Conservation (phyloP, 2,329 filamentous ascomycete genomes). For the Colletotrichum acutatum region DNA sequence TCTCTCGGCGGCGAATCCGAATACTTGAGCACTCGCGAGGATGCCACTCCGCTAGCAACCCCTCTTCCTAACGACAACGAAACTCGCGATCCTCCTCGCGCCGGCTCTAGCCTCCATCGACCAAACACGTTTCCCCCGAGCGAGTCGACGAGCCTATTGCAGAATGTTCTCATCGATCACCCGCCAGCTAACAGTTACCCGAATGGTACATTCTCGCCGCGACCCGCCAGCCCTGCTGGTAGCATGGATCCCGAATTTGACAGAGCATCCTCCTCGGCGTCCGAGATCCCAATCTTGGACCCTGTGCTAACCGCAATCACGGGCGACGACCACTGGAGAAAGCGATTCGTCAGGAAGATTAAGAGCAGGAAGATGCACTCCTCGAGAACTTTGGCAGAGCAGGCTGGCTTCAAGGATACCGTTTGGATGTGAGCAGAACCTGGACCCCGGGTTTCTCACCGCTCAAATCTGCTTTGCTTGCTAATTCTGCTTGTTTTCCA, state of each 20-base stretch:
- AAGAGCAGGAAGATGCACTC: constrained; percentile 76
- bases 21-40: constrained; percentile 36
- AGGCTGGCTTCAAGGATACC: constrained; percentile 79
- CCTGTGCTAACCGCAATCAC: constrained; percentile 50
- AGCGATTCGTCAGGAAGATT: constrained; percentile 62
- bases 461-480: neutral
- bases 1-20: constrained; percentile 34
- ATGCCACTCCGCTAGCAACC: constrained; percentile 33
- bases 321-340: constrained; percentile 58
- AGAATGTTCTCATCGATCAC: constrained; percentile 45
- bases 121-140: constrained; percentile 39
- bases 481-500: constrained; percentile 45
- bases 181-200: constrained; percentile 65
- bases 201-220: constrained; percentile 82
- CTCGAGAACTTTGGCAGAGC: constrained; percentile 76
- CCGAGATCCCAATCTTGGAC: constrained; percentile 51
- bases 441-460: constrained; percentile 40
- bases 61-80: constrained; percentile 28
- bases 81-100: constrained; percentile 38
- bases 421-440: constrained; percentile 71
- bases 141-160: constrained; percentile 65
- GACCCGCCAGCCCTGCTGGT: constrained; percentile 61
- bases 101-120: constrained; percentile 38
- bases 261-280: constrained; percentile 47
- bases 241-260: constrained; percentile 47